Conservation (phyloP, 768 basidiomycete genomes). For the Gautieria morchelliformis region DNA sequence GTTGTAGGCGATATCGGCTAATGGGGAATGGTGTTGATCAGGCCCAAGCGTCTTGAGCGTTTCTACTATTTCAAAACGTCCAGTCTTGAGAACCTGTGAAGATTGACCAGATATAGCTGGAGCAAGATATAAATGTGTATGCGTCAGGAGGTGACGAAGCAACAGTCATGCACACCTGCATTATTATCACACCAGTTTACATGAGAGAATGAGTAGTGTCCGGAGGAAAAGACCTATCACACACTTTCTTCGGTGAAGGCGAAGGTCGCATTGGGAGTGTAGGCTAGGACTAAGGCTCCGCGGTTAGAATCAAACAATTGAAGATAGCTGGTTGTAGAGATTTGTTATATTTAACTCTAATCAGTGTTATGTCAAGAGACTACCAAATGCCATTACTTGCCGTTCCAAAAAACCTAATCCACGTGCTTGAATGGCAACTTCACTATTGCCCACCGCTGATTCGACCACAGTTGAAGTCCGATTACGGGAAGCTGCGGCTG, state of each 20-base stretch:
- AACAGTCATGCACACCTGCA: no score
- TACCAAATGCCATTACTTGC: neutral
- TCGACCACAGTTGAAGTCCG: neutral
- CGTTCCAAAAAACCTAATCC: constrained; percentile 6
- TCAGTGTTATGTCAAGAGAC: no score
- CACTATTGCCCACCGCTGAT: neutral
- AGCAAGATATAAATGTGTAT: no score
- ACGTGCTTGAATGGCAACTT: neutral
- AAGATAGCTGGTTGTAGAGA: neutral
- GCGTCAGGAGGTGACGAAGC: no score
- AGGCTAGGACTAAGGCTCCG: neutral
- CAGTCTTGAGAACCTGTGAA: neutral
- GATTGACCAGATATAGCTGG: no score
- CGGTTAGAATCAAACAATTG: constrained; percentile 1
- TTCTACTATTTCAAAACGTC: neutral
- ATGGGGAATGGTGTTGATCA: constrained; percentile 4
- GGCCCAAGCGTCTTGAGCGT: neutral
- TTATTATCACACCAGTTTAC: no score
- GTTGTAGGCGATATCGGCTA: neutral
- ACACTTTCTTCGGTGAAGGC: neutral
- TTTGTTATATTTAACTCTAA: no score
- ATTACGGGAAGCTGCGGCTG: neutral
- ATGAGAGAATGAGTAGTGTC: no score
- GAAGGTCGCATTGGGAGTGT: constrained; percentile 1
- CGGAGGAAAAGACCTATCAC: neutral